Evolutionary conservation across 768 basidiomycete genomes (phyloP).

Genomic region (Phaffia tasmanica): DNA sequence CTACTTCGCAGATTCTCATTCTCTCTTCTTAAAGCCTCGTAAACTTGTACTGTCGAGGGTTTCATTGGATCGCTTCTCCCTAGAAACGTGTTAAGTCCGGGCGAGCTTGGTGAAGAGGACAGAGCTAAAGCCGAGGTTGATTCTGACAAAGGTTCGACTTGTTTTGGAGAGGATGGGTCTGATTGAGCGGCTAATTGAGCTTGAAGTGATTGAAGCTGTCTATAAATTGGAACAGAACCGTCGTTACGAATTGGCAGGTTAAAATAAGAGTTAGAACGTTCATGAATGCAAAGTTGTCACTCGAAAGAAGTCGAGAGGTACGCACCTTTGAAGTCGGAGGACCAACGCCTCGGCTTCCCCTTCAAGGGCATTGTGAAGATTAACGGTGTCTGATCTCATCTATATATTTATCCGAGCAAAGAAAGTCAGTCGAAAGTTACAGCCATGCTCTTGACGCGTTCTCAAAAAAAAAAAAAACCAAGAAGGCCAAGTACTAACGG

Average conservation of each 20-base stretch:
- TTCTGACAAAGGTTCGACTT: background rate
- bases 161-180: too few species aligned
- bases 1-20: slow-evolving; percentile 13
- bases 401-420: background rate
- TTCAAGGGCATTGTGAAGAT: slow-evolving; percentile 21
- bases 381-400: slow-evolving; percentile 15
- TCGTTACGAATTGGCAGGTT: background rate
- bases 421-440: too few species aligned
- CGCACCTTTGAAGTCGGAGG: slow-evolving; percentile 18
- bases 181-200: slow-evolving; percentile 9
- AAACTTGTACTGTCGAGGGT: slow-evolving; percentile 4
- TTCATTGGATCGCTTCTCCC: slow-evolving; percentile 10
- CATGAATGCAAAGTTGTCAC: background rate
- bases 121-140: background rate
- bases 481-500: background rate
- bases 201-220: slow-evolving; percentile 18
- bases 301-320: background rate
- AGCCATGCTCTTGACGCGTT: too few species aligned
- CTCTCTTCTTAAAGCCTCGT: slow-evolving; percentile 14
- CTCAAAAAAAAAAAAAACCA: too few species aligned
- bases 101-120: background rate
- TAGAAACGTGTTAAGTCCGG: background rate
- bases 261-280: background rate
- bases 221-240: background rate
- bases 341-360: slow-evolving; percentile 23